These are phyloP conservation scores for Trapa incisa DNA, from an alignment of 345 rosid species.

Conservation along the genomic window DNA sequence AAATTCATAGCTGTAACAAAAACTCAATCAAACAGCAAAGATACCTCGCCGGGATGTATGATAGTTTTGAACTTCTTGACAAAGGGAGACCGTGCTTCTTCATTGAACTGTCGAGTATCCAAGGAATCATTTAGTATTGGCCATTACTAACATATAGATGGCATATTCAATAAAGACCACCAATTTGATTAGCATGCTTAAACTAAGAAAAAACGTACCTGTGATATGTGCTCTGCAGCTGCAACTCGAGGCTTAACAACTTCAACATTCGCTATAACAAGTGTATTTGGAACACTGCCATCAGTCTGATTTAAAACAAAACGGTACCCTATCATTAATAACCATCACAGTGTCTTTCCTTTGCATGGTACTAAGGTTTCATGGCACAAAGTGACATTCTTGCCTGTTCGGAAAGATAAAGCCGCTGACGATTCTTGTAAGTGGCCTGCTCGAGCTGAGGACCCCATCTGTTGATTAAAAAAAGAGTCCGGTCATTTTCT, in stretches of 20 bases:
- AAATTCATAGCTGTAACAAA: not conserved
- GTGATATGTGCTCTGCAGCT: constrained; percentile 80
- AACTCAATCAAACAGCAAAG: not conserved
- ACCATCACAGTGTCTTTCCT: not conserved
- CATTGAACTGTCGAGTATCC: constrained; percentile 34
- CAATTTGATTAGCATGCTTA: not conserved
- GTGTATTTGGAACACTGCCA: constrained; percentile 79
- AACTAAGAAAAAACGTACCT: constrained; percentile 25
- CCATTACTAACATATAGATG: not conserved
- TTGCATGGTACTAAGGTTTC: not conserved
- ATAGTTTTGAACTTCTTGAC: constrained; percentile 53
- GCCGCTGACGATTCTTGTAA: constrained; percentile 56
- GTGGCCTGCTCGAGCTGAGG: constrained; percentile 61
- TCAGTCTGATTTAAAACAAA: constrained; percentile 41
- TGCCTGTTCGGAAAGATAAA: constrained; percentile 60
- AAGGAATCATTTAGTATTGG: constrained; percentile 8
- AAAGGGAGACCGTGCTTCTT: constrained; percentile 59
- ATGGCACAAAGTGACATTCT: constrained; percentile 1
- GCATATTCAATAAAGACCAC: not conserved
- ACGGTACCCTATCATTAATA: constrained; percentile 4
- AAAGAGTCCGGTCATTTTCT: not conserved
- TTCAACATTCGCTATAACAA: constrained; percentile 72
- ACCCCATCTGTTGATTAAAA: constrained; percentile 38
- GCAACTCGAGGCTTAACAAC: constrained; percentile 82
- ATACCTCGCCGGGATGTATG: constrained; percentile 67